Base-by-base conservation (phyloP, 495 filamentous ascomycete species). In the Durotheca rogersii region DNA sequence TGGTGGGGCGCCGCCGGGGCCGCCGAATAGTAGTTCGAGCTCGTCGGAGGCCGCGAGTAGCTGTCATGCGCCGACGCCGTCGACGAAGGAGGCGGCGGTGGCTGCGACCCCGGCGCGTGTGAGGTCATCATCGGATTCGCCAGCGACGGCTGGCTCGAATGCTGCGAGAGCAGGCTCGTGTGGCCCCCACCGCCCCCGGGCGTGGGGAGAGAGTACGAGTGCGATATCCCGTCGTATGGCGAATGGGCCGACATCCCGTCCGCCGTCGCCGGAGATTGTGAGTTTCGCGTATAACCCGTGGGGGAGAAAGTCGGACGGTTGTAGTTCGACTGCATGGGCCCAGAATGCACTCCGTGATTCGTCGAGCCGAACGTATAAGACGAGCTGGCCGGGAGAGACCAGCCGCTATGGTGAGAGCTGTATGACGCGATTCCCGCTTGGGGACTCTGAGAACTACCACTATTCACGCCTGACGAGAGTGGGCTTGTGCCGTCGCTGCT, bases 1-100 rank as follows among this genome's bases (percentile, higher is more conserved):
- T 83, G 82, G 50, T 88, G 83, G 6, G 87, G 78, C 16, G 82
- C 81, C 11, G 82, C 75, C n/a, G 84, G 72, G n/a, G 78, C 71
- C 9, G 46, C 6, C 29, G 49, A 16, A 39, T 75, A 76, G 53
- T 82, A 84, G 31, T 68, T 71, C 10, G 80, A 76, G 2, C 79
- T 82, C 20, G 82, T 77, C 15, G 79, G 80, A 12, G 77, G 72
- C 56, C 87, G 78, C 31, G 80, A 73, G 58, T 85, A 90, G 7
- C 70, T 72, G 41, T 89, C 85, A 39, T 83, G 77, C 4, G 80
- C 73, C 19, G 80, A 73, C n/a, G 83, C 67, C 10, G 82, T 74
- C 27, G 79, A 78, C 9, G 81, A 76, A 4, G 83, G 78, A n/a
- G 86, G 69, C 5, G 78, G 73, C 36, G 86, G 69, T 5, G 78